Evolutionary conservation across 345 rosid genomes (phyloP).

Genomic region (Populus deltoides): DNA sequence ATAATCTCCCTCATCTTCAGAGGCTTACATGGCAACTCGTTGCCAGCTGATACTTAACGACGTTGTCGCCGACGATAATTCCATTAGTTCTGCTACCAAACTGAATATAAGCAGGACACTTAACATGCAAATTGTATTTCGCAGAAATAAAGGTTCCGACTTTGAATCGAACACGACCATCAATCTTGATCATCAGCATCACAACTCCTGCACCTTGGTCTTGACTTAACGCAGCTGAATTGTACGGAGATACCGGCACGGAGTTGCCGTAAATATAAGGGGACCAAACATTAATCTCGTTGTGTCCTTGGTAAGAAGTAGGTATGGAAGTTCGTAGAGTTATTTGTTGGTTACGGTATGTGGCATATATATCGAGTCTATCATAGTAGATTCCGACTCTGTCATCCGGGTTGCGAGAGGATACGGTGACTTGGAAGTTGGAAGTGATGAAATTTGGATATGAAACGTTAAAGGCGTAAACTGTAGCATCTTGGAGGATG

Average conservation of each 20-base stretch:
- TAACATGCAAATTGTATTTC: slow-evolving; percentile 55
- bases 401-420: slow-evolving; percentile 78
- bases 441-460: slow-evolving; percentile 66
- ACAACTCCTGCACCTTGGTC: slow-evolving; percentile 57
- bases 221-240: slow-evolving; percentile 40
- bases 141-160: slow-evolving; percentile 62
- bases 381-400: slow-evolving; percentile 83
- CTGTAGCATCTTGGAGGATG: slow-evolving; percentile 89
- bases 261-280: slow-evolving; percentile 60
- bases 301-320: slow-evolving; percentile 55
- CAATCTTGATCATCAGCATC: slow-evolving; percentile 50
- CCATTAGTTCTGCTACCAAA: slow-evolving; percentile 53
- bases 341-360: slow-evolving; percentile 73
- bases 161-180: slow-evolving; percentile 88
- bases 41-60: slow-evolving; percentile 59
- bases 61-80: slow-evolving; percentile 53
- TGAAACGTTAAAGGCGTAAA: slow-evolving; percentile 76
- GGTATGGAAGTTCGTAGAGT: slow-evolving; percentile 56
- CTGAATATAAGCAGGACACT: slow-evolving; percentile 57
- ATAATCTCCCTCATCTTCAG: slow-evolving; percentile 21
- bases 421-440: slow-evolving; percentile 72
- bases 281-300: slow-evolving; percentile 72
- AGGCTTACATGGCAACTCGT: slow-evolving; percentile 63
- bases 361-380: slow-evolving; percentile 62
- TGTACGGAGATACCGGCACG: slow-evolving; percentile 81